phyloP scores from a whole-genome alignment of 2,329 filamentous ascomycete species.

The Camillea tinctor region DNA sequence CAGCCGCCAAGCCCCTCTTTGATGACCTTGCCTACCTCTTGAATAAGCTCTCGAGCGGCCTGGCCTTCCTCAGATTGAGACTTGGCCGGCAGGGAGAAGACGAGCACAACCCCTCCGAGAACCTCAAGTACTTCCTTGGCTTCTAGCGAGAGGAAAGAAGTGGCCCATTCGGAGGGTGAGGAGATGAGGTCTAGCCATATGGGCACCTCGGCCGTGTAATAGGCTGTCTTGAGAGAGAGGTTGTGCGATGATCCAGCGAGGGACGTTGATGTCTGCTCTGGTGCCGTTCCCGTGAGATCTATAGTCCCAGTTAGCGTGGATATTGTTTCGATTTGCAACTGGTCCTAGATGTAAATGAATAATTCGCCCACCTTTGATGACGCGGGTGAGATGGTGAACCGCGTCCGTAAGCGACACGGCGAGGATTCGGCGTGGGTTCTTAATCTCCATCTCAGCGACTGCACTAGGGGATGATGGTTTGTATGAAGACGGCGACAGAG shows the following conservation, averaged over 20 bases:
- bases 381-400: slow-evolving; percentile 44
- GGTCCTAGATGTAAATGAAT: background rate
- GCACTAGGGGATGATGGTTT: slow-evolving; percentile 4
- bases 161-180: slow-evolving; percentile 52
- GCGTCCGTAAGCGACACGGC: slow-evolving; percentile 53
- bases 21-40: slow-evolving; percentile 54
- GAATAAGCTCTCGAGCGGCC: slow-evolving; percentile 43
- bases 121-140: slow-evolving; percentile 62
- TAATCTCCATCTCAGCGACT: slow-evolving; percentile 35
- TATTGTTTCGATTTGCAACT: background rate
- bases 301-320: slow-evolving; percentile 11
- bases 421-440: slow-evolving; percentile 56
- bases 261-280: slow-evolving; percentile 37
- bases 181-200: slow-evolving; percentile 66
- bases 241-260: slow-evolving; percentile 61
- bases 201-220: slow-evolving; percentile 61
- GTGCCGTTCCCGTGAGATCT: slow-evolving; percentile 54
- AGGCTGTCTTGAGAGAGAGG: slow-evolving; percentile 54
- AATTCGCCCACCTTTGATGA: slow-evolving; percentile 51
- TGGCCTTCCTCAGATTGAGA: slow-evolving; percentile 22
- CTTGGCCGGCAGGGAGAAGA: slow-evolving; percentile 44
- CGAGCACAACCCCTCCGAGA: slow-evolving; percentile 59
- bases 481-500: slow-evolving; percentile 14
- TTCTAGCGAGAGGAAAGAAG: slow-evolving; percentile 58
- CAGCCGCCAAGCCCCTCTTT: slow-evolving; percentile 58